phyloP scores from a whole-genome alignment of 371 early-diverging fungal species.

The Synchytrium microbalum region DNA sequence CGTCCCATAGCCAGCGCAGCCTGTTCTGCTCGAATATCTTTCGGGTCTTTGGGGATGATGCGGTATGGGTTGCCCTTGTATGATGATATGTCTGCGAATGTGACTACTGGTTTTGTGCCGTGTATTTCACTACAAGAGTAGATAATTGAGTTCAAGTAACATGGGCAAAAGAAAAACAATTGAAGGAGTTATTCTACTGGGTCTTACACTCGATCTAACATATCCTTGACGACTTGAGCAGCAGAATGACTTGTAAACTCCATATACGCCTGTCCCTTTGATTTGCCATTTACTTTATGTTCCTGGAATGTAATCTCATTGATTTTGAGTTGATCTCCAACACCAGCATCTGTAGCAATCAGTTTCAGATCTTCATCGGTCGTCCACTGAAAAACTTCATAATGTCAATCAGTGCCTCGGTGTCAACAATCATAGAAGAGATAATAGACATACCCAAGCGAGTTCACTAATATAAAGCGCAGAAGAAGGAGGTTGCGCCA shows the following conservation, averaged over 20 bases:
- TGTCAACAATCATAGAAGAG: too few species aligned
- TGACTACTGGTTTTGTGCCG: constrained; percentile 19
- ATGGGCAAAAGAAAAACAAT: too few species aligned
- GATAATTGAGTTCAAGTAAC: constrained; percentile 9
- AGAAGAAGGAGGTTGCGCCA: too few species aligned
- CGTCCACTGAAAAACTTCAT: constrained; percentile 41
- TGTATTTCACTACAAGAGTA: constrained; percentile 17
- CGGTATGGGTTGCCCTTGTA: constrained; percentile 21
- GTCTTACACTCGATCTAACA: too few species aligned
- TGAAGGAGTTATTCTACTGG: too few species aligned
- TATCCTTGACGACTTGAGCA: constrained; percentile 27
- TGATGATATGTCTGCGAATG: constrained; percentile 7
- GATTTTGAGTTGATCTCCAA: constrained; percentile 19
- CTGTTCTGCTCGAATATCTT: constrained; percentile 12
- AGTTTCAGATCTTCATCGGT: constrained; percentile 43
- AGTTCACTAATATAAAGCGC: too few species aligned
- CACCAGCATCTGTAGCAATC: constrained; percentile 34
- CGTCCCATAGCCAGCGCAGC: neutral
- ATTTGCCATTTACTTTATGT: constrained; percentile 59
- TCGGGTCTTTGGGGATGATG: constrained; percentile 16
- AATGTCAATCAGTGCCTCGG: too few species aligned
- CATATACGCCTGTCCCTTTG: constrained; percentile 48
- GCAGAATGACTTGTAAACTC: constrained; percentile 37
- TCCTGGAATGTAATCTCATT: constrained; percentile 49
- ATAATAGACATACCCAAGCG: too few species aligned